Conservation (phyloP, 306 rosid genomes). For the Quercus mongolica region DNA sequence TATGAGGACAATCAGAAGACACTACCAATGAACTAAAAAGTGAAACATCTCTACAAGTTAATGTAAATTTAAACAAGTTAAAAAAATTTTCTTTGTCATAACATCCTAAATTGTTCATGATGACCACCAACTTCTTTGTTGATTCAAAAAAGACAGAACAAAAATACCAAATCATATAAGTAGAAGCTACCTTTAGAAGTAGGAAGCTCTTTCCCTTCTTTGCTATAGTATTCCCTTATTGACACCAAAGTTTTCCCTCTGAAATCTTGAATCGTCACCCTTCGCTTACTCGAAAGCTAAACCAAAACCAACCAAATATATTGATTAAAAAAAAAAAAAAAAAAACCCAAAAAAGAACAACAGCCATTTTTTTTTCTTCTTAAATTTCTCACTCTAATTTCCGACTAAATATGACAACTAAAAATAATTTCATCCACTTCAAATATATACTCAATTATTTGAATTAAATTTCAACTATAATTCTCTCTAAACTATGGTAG, state of each 20-base stretch:
- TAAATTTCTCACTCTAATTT: too few relatives aligned
- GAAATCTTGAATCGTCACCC: slow-evolving; percentile 48
- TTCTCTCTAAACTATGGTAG: too few relatives aligned
- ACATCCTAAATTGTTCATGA: neutral
- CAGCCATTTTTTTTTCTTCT: too few relatives aligned
- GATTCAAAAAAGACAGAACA: neutral
- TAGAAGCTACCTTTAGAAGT: slow-evolving; percentile 48
- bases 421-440: too few relatives aligned
- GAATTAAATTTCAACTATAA: too few relatives aligned
- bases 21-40: too few relatives aligned
- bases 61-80: neutral
- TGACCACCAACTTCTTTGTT: neutral
- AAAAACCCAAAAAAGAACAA: neutral
- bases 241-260: slow-evolving; percentile 59
- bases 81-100: neutral
- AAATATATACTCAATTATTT: too few relatives aligned
- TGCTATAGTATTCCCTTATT: slow-evolving; percentile 53
- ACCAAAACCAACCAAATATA: slow-evolving; percentile 7
- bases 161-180: neutral
- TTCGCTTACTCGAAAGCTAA: slow-evolving; percentile 65
- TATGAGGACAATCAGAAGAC: too few relatives aligned
- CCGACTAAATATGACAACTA: too few relatives aligned
- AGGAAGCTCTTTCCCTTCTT: slow-evolving; percentile 64
- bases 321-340: neutral
- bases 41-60: neutral